Evolutionary conservation across 345 rosid genomes (phyloP), one percentile per base, ranked within the genome.

Genomic region (Turritis glabra): DNA sequence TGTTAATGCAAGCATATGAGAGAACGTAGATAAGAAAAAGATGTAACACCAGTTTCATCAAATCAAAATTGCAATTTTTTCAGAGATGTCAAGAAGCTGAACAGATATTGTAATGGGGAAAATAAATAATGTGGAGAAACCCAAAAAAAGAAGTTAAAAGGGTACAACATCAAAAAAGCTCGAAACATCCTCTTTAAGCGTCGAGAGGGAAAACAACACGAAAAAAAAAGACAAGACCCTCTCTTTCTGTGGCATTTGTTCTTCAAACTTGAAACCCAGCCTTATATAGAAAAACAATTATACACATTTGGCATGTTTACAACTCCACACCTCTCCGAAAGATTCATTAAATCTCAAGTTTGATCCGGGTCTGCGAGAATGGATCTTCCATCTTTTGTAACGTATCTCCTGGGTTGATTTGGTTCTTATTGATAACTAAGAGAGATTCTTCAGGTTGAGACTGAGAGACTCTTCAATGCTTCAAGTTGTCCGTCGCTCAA

Each of bases 401-500:
- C 3, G 21, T 15, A 62, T 63, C 60, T 60, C 65, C 58, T 12
- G 22, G n/a, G 38, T 59, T 60, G 30, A 60, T 32, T 60, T 69
- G 75, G 25, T 56, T 60, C 70, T 69, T 61, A 61, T 43, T 76
- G 41, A 52, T 69, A 41, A 11, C 41, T 14, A 69, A 62, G 25
- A 62, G 25, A 13, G 32, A 15, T 25, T 53, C 64, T 61, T 76
- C 66, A 69, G 12, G 80, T 60, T 72, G 81, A 79, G 53, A 87
- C 69, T 5, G 83, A 59, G 70, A 87, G 87, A 64, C 77, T 85
- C 83, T 84, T 87, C 51, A 87, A 82, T 22, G 89, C 84, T 77
- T 86, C 91, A 0, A 90, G 67, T 72, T 90, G 81, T 68, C 99
- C 99, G 83, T 96, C 92, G 74, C 85, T 82, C 14, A 80, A 50